phyloP scores from a whole-genome alignment of 2,329 filamentous ascomycete genomes.

The Alternaria brassicae region DNA sequence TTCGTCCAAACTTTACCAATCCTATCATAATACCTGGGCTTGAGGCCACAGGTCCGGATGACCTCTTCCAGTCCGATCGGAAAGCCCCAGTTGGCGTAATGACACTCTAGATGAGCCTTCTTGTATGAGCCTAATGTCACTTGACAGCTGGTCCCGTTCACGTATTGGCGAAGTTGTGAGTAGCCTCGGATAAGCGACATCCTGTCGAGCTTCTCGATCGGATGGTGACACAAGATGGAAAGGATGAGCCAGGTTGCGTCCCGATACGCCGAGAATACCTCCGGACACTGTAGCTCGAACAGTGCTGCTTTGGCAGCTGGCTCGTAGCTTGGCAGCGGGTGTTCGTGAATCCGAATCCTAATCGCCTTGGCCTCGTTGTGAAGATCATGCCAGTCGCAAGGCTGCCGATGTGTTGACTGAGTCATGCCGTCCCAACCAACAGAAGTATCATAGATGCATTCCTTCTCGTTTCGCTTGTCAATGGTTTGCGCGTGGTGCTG shows the following conservation, averaged over 20 bases:
- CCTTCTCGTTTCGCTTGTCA: constrained; percentile 36
- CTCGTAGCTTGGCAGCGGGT: constrained; percentile 55
- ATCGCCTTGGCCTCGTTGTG: constrained; percentile 49
- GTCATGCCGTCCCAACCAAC: constrained; percentile 16
- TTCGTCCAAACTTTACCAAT: constrained; percentile 50
- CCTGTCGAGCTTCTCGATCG: constrained; percentile 3
- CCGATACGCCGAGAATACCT: constrained; percentile 58
- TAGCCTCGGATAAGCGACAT: constrained; percentile 44
- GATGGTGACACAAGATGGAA: constrained; percentile 40
- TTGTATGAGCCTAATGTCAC: constrained; percentile 55
- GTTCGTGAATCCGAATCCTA: constrained; percentile 58
- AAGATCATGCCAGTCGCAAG: constrained; percentile 57
- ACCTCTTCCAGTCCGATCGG: constrained; percentile 54
- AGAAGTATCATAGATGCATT: constrained; percentile 45
- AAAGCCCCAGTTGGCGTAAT: constrained; percentile 56
- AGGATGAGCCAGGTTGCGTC: constrained; percentile 61
- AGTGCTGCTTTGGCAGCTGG: constrained; percentile 54
- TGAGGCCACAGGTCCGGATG: constrained; percentile 57
- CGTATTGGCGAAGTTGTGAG: constrained; percentile 39
- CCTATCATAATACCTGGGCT: constrained; percentile 59
- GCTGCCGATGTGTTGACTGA: constrained; percentile 19
- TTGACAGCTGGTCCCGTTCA: constrained; percentile 2
- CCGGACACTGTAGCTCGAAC: constrained; percentile 61
- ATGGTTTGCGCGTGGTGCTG: constrained; percentile 10
- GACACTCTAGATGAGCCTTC: constrained; percentile 58